These are phyloP conservation scores for Begonia loranthoides DNA, from an alignment of 306 rosid species.

Conservation along the genomic window DNA sequence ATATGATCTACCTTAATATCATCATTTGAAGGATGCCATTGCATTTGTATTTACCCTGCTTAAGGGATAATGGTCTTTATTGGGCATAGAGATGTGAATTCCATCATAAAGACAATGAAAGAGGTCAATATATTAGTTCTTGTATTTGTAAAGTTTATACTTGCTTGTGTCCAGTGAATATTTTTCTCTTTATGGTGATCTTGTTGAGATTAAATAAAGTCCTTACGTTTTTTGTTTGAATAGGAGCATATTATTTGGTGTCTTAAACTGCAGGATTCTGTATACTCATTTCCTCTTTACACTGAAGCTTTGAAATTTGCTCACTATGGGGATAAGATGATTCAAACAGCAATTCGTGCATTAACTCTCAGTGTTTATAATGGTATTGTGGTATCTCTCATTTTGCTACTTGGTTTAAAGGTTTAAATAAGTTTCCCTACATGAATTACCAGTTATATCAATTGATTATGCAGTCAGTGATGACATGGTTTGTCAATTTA, in stretches of 20 bases:
- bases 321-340: slow-evolving; percentile 63
- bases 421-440: background rate
- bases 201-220: background rate
- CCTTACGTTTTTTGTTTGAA: too few relatives aligned
- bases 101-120: too few relatives aligned
- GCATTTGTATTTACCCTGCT: too few relatives aligned
- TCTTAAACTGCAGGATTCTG: slow-evolving; percentile 39
- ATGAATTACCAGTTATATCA: background rate
- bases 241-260: too few relatives aligned
- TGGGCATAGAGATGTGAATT: too few relatives aligned
- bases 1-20: too few relatives aligned
- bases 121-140: too few relatives aligned
- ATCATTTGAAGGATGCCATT: too few relatives aligned
- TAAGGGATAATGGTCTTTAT: too few relatives aligned
- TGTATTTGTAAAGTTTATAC: too few relatives aligned
- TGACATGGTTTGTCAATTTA: slow-evolving; percentile 50
- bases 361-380: slow-evolving; percentile 54
- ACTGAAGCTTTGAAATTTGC: slow-evolving; percentile 72
- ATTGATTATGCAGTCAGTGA: slow-evolving; percentile 66
- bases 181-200: background rate
- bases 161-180: too few relatives aligned
- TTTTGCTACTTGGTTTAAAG: background rate
- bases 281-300: slow-evolving; percentile 71
- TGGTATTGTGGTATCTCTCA: slow-evolving; percentile 23
- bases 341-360: slow-evolving; percentile 59